Conservation (phyloP, 352 stramenopile species). For the Globisporangium camurandrum region DNA sequence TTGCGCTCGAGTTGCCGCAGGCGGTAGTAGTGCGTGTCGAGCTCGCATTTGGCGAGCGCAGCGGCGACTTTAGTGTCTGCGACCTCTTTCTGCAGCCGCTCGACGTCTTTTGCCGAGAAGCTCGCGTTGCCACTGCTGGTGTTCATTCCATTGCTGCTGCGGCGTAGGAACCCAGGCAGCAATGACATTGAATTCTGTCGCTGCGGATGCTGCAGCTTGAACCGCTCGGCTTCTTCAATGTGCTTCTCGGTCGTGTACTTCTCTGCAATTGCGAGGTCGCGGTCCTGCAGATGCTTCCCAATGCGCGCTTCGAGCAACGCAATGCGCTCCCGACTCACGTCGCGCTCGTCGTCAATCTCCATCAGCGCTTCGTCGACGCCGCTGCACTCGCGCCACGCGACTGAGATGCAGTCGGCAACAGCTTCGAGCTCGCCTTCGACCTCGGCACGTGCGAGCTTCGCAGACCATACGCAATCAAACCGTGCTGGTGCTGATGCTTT, state of each 20-base stretch:
- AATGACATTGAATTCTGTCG: slow-evolving; percentile 17
- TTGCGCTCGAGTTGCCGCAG: slow-evolving; percentile 54
- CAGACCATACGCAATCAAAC: slow-evolving; percentile 7
- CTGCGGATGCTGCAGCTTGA: slow-evolving; percentile 28
- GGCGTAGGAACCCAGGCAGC: slow-evolving; percentile 13
- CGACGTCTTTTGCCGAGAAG: slow-evolving; percentile 45
- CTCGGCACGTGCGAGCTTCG: slow-evolving; percentile 27
- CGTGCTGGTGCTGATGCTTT: background rate
- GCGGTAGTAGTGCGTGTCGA: slow-evolving; percentile 53
- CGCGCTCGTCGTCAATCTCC: slow-evolving; percentile 31
- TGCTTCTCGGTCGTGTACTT: slow-evolving; percentile 64
- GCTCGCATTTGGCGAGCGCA: slow-evolving; percentile 44
- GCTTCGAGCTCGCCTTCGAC: slow-evolving; percentile 41
- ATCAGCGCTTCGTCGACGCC: slow-evolving; percentile 33
- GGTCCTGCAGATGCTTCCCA: slow-evolving; percentile 65
- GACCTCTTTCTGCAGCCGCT: slow-evolving; percentile 54
- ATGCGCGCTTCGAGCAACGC: slow-evolving; percentile 60
- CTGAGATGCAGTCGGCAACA: slow-evolving; percentile 35
- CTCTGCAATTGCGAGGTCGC: slow-evolving; percentile 60
- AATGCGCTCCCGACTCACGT: slow-evolving; percentile 39
- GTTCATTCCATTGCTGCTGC: slow-evolving; percentile 14
- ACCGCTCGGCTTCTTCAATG: slow-evolving; percentile 50
- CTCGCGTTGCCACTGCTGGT: slow-evolving; percentile 4
- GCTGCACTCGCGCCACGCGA: slow-evolving; percentile 34
- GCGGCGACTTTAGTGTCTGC: slow-evolving; percentile 57